A percentile compares a stretch with the other conserved stretches of the same genome.
phyloP scores from a whole-genome alignment of 1,284 basidiomycete species.

The Moesziomyces parantarcticus region DNA sequence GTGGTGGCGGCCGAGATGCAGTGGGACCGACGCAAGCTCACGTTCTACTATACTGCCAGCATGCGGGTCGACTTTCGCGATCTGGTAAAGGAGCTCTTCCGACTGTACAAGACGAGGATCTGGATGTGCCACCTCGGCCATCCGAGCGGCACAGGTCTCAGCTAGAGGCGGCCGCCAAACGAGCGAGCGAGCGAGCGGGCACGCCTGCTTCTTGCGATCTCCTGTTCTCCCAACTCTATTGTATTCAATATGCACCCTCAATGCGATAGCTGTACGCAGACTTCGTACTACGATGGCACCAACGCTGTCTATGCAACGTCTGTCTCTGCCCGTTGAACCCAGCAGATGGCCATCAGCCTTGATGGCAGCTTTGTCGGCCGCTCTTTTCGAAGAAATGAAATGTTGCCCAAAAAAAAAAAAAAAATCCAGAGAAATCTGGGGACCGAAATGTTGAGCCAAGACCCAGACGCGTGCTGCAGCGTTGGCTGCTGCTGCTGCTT shows the following conservation, averaged over 20 bases:
- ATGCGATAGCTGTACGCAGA: too few relatives aligned
- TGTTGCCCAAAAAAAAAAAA: neutral
- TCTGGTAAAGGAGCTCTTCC: constrained; percentile 89
- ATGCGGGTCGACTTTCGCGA: constrained; percentile 97
- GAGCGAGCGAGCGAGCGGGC: neutral
- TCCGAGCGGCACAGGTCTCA: constrained; percentile 45
- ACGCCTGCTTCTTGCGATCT: too few relatives aligned
- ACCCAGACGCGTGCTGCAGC: too few relatives aligned
- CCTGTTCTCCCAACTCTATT: too few relatives aligned
- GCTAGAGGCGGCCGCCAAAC: constrained; percentile 8
- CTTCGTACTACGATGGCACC: too few relatives aligned
- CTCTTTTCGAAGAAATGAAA: neutral
- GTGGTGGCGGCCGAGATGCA: constrained; percentile 98
- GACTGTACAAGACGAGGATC: constrained; percentile 70
- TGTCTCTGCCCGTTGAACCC: too few relatives aligned
- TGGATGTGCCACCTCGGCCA: constrained; percentile 59
- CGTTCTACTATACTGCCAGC: constrained; percentile 96
- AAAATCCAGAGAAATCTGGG: neutral
- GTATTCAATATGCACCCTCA: too few relatives aligned
- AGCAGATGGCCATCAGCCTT: too few relatives aligned
- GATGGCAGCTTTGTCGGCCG: too few relatives aligned
- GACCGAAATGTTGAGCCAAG: too few relatives aligned
- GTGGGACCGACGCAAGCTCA: constrained; percentile 86
- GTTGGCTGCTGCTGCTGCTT: too few relatives aligned
- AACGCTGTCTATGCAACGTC: too few relatives aligned